Conservation (phyloP, 2,329 filamentous ascomycete species). For the Chalaropsis thielavioides region DNA sequence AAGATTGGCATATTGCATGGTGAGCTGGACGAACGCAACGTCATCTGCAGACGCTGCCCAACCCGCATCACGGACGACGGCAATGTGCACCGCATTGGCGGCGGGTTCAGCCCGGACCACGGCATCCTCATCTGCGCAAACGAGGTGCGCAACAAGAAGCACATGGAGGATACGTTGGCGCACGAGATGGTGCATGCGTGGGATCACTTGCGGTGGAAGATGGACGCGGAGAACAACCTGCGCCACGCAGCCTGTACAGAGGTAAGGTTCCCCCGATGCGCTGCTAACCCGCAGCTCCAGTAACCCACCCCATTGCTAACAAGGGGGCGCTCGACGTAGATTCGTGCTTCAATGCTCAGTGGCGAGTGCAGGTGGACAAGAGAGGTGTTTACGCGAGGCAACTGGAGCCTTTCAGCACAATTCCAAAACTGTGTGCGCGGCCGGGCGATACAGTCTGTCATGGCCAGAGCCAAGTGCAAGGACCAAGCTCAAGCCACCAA, state of each 20-base stretch:
- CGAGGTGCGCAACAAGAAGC: slow-evolving; percentile 62
- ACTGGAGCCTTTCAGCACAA: slow-evolving; percentile 82
- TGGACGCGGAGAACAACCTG: slow-evolving; percentile 65
- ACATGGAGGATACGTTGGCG: slow-evolving; percentile 83
- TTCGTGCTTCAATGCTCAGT: slow-evolving; percentile 79
- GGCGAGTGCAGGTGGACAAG: slow-evolving; percentile 85
- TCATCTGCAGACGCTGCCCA: slow-evolving; percentile 69
- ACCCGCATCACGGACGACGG: slow-evolving; percentile 41
- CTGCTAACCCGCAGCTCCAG: background rate
- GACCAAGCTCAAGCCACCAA: slow-evolving; percentile 75
- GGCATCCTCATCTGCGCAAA: slow-evolving; percentile 92
- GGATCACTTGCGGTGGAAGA: slow-evolving; percentile 82
- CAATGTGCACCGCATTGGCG: slow-evolving; percentile 49
- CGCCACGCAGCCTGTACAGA: slow-evolving; percentile 89
- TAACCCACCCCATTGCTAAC: slow-evolving; percentile 11
- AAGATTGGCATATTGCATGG: slow-evolving; percentile 71
- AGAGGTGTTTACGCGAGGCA: slow-evolving; percentile 70
- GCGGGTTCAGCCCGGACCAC: slow-evolving; percentile 73
- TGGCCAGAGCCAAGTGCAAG: slow-evolving; percentile 63
- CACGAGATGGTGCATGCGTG: slow-evolving; percentile 98
- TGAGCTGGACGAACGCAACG: slow-evolving; percentile 55
- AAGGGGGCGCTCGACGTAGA: slow-evolving; percentile 35
- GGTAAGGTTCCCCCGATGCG: slow-evolving; percentile 33
- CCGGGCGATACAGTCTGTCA: slow-evolving; percentile 66
- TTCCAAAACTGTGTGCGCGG: slow-evolving; percentile 83